Conservation (phyloP, 352 stramenopile species). For the Phytophthora capsici region DNA sequence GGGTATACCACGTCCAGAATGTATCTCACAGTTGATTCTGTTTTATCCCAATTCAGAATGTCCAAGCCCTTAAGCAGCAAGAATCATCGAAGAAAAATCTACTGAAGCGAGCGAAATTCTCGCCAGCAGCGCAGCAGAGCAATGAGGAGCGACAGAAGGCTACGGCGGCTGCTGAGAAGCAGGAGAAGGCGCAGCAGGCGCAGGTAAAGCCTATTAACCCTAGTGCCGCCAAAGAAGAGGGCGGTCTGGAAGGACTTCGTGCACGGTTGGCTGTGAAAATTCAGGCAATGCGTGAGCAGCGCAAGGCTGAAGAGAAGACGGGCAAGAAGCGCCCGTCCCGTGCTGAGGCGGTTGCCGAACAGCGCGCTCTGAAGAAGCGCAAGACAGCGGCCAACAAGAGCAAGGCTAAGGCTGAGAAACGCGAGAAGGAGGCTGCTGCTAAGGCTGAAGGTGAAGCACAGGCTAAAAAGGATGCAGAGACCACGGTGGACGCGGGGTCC, state of each 20-base stretch:
- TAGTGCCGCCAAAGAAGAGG: conserved; percentile 38
- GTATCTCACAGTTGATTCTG: conserved; percentile 18
- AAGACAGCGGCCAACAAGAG: conserved; percentile 64
- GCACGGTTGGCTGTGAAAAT: conserved; percentile 76
- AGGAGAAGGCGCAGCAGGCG: conserved; percentile 45
- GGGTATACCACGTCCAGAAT: conserved; percentile 3
- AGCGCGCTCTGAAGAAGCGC: conserved; percentile 42
- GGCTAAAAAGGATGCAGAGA: conserved; percentile 13
- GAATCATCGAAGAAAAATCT: conserved; percentile 61
- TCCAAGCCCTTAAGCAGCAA: conserved; percentile 60
- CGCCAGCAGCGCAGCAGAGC: conserved; percentile 62
- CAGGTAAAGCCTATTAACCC: conserved; percentile 49
- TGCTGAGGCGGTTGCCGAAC: conserved; percentile 32
- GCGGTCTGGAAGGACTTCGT: conserved; percentile 65
- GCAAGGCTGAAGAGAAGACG: conserved; percentile 68
- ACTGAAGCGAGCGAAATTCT: conserved; percentile 79
- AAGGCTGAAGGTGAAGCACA: conserved; percentile 24
- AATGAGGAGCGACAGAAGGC: conserved; percentile 67
- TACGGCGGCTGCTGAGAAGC: conserved; percentile 54
- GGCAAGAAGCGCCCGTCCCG: conserved; percentile 58
- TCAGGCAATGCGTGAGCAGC: conserved; percentile 74
- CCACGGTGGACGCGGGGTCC: conserved; percentile 30
- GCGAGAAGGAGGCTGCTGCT: conserved; percentile 45
- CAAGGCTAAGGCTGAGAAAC: conserved; percentile 49
- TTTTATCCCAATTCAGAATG: conserved; percentile 44